Base-by-base conservation (phyloP, 805 yeast genomes). In the Hanseniaspora guilliermondii region DNA sequence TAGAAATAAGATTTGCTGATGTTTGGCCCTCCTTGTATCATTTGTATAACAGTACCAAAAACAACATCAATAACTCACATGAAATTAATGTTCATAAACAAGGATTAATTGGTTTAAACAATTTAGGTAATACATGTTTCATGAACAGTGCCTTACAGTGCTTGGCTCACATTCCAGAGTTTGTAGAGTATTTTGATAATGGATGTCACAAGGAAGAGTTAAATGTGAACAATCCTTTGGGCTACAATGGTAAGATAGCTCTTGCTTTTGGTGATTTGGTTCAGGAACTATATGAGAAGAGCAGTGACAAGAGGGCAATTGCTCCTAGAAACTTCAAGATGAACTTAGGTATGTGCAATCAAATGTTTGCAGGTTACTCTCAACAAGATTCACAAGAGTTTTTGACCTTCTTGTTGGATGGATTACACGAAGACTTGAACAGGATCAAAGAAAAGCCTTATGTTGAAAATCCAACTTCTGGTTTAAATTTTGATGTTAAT, bases 331-430 rank as follows among this genome's bases (percentile, higher is more conserved):
- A 80, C 33, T 88, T 91, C 70, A 87, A 86, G 61, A 70, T 74
- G 35, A 80, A 86, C 0, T 75, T 91, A 35, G 97, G 97, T 0
- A 76, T 82, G 57, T 85, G 76, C 62, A 85, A 88, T 39, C 76
- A 83, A 1, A 79, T 86, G 79, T 93, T 93, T 70, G 76, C 85
- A 0, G 96, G 93, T 0, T 87, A 83, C 62, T 80, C 78, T 59
- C 97, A 93, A 65, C 97, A 91, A 64, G 98, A 91, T 65, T 87
- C 97, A 0, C 97, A 93, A 65, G 97, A 93, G 64, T 84, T 93
- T 62, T 72, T 91, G 48, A 88, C 95, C 16, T 91, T 86, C 74
- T 68, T 93, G 25, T 73, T 93, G 24, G 97, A 93, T 68, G 91
- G 95, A 2, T 71, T 91, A 32, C 97, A 93, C 64, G 97, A 91